phyloP scores from a whole-genome alignment of 2,329 filamentous ascomycete genomes.

The Aspergillus puulaauensis region DNA sequence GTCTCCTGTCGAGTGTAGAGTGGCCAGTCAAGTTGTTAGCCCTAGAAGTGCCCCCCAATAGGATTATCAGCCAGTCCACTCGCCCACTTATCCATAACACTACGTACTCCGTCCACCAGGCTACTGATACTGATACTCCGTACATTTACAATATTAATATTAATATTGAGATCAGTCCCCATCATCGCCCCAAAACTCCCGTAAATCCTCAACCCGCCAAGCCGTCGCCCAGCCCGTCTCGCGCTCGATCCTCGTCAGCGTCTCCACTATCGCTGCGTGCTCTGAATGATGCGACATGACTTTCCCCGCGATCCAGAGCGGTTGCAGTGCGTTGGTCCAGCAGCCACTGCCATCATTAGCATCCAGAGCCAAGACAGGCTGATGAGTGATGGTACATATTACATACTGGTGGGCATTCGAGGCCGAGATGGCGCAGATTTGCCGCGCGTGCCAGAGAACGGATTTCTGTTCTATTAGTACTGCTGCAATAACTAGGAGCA shows the following conservation, averaged over 20 bases:
- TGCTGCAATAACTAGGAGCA: no score
- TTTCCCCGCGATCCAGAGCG: conserved; percentile 50
- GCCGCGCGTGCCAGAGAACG: conserved; percentile 49
- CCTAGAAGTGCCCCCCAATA: no score
- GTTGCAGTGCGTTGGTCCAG: conserved; percentile 49
- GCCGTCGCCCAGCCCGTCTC: conserved; percentile 55
- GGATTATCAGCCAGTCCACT: no score
- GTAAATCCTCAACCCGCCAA: conserved; percentile 55
- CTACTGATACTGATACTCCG: no score
- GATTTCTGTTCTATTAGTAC: conserved; percentile 28
- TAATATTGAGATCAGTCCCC: not conserved
- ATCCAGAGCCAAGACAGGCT: not conserved
- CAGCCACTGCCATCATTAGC: conserved; percentile 32
- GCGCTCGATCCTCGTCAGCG: conserved; percentile 51
- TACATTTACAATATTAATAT: no score
- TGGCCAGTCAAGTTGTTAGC: no score
- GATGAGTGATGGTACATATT: not conserved
- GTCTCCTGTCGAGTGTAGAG: no score
- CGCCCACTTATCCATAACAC: not conserved
- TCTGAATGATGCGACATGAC: conserved; percentile 46
- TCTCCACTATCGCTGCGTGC: conserved; percentile 48
- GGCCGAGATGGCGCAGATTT: conserved; percentile 48
- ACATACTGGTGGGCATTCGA: conserved; percentile 44
- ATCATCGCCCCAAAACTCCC: conserved; percentile 52
- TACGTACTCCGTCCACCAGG: not conserved